Percentiles rank a stretch among this genome's conserved stretches.
Evolutionary conservation across 169 alveolate species (phyloP).

Genomic region (Cryptosporidium viatorum): DNA sequence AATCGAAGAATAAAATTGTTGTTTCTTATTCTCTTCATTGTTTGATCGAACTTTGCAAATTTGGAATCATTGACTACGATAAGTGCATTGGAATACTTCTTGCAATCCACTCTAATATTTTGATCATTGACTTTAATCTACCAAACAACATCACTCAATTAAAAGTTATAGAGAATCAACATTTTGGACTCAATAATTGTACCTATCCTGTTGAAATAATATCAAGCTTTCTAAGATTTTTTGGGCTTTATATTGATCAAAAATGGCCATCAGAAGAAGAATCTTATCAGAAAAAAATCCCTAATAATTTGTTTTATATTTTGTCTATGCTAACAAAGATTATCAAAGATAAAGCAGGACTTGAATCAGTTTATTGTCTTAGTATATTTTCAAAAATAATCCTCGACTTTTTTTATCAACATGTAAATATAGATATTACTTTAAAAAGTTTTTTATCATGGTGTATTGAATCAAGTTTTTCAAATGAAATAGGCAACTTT

Average conservation of each 20-base stretch:
- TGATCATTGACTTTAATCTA: conserved; percentile 1
- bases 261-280: conserved; percentile 50
- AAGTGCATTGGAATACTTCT: conserved; percentile 38
- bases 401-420: conserved; percentile 35
- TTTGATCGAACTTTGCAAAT: conserved; percentile 55
- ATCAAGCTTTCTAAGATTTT: conserved; percentile 50
- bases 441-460: conserved; percentile 17
- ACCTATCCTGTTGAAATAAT: conserved; percentile 3
- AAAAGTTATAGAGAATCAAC: neutral
- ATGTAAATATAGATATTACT: conserved; percentile 13
- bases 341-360: conserved; percentile 7
- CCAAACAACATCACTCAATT: conserved; percentile 23
- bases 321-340: conserved; percentile 8
- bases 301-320: conserved; percentile 50
- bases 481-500: conserved; percentile 13
- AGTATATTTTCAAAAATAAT: conserved; percentile 24
- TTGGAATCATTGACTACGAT: conserved; percentile 47
- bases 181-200: conserved; percentile 5
- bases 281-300: conserved; percentile 24
- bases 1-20: conserved; percentile 11
- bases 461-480: conserved; percentile 22
- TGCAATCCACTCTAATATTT: conserved; percentile 36
- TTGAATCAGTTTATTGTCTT: conserved; percentile 42
- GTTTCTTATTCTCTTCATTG: conserved; percentile 71
- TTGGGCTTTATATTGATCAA: conserved; percentile 32